Evolutionary conservation across 2,329 filamentous ascomycete genomes (phyloP).

Genomic region (Amylocarpus encephaloides): DNA sequence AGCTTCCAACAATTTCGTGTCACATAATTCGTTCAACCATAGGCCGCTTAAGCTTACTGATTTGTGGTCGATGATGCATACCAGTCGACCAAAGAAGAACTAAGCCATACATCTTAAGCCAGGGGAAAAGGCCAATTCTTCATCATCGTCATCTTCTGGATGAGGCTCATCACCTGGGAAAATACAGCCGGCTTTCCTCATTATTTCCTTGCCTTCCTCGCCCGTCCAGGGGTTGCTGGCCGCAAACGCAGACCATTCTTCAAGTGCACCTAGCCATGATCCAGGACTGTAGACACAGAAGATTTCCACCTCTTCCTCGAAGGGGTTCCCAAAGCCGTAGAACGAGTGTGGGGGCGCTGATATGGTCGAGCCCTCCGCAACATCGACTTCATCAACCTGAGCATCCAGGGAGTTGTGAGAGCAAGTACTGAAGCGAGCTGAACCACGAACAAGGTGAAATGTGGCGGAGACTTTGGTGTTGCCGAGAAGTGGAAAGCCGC

Average conservation of each 20-base stretch:
- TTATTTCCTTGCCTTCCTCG: constrained; percentile 1
- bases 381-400: background rate
- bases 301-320: background rate
- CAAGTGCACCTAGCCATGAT: background rate
- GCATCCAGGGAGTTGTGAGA: background rate
- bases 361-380: background rate
- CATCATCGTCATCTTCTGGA: constrained; percentile 10
- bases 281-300: constrained; percentile 6
- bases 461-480: background rate
- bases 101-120: constrained; percentile 11
- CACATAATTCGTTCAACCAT: no score
- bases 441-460: constrained; percentile 4
- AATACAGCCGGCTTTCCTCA: background rate
- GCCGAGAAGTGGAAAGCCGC: constrained; percentile 1
- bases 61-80: no score
- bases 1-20: no score
- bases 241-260: background rate
- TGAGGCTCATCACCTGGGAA: constrained; percentile 3
- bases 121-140: constrained; percentile 18
- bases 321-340: constrained; percentile 2
- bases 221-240: background rate
- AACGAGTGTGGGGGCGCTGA: background rate
- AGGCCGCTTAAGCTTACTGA: no score
- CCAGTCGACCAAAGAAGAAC: no score
- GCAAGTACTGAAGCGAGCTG: background rate